Evolutionary conservation across 1,284 basidiomycete species (phyloP).

Genomic region (Neolentinus lepideus): DNA sequence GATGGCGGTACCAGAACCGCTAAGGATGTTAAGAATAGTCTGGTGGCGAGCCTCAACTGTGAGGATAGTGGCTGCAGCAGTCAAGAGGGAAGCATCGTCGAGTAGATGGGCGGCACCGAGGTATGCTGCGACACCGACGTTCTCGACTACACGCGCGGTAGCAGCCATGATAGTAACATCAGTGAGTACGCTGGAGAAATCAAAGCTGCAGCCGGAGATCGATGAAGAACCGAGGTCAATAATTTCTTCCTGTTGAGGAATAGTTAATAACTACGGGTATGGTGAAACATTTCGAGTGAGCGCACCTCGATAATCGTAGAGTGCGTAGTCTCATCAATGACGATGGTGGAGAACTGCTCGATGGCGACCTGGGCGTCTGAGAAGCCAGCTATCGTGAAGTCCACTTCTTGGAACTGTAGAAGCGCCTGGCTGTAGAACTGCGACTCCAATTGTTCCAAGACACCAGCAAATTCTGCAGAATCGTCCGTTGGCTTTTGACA

Average conservation of each 20-base stretch:
- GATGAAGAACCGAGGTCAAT: conserved; percentile 45
- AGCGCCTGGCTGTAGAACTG: conserved; percentile 67
- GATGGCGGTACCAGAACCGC: conserved; percentile 46
- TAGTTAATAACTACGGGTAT: conserved; percentile 1
- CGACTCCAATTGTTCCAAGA: conserved; percentile 68
- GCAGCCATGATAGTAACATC: conserved; percentile 68
- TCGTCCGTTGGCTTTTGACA: conserved; percentile 1
- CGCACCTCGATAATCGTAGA: conserved; percentile 41
- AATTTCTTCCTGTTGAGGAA: conserved; percentile 34
- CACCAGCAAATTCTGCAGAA: conserved; percentile 61
- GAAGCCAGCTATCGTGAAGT: conserved; percentile 69
- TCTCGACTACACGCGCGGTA: conserved; percentile 75
- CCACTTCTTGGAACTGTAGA: conserved; percentile 53
- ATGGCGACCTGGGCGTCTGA: conserved; percentile 45
- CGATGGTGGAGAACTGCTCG: conserved; percentile 57
- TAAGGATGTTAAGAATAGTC: conserved; percentile 66
- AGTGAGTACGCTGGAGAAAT: conserved; percentile 57
- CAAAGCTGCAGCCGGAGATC: conserved; percentile 57
- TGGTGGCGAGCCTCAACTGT: conserved; percentile 82
- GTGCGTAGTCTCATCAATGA: conserved; percentile 60
- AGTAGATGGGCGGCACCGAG: conserved; percentile 68
- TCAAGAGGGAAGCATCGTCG: conserved; percentile 55
- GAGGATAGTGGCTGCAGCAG: conserved; percentile 70
- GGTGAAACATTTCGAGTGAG: not conserved
- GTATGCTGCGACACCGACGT: conserved; percentile 74